Evolutionary conservation across 2,329 filamentous ascomycete genomes (phyloP), one percentile per base, ranked within the genome.

Genomic region (Diaporthe capsici): DNA sequence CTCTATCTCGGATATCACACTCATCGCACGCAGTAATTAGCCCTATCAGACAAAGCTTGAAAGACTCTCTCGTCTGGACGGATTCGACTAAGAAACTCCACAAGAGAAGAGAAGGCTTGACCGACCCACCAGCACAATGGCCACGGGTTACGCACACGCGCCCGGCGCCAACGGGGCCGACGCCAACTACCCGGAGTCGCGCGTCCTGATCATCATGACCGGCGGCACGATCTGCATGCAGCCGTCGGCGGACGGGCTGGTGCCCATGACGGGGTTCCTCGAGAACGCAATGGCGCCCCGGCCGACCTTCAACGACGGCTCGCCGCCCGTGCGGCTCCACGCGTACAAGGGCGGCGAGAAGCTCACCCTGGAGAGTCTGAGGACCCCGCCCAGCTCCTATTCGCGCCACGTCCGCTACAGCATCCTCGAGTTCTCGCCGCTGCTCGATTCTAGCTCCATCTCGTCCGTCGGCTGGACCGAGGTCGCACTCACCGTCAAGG

Each of bases 141-240:
- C 44, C 34, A n/a, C 71, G 37, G 71, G 34, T 17, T 63, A 65
- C 37, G 71, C 25, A 37, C 39, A 73, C 47, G 55, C 51, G 47
- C 71, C 71, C 47, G 34, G 15, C 55, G 60, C 60, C 58, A 55
- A 55, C 42, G 60, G 25, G 58, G 47, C 60, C 28, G 76, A 77
- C 25, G 76, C 79, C 67, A 84, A 81, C 12, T 87, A 88, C 75
- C 93, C 93, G 15, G 95, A 97, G 83, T 95, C 94, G 34, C 90
- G 94, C 75, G 94, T 98, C 17, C 88, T 98, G 78, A 94, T 98
- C 81, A 94, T 98, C 84, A 96, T 97, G 87, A 98, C 96, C 17
- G 95, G 94, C 76, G 94, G 94, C 60, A 95, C 94, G 9, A 98
- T 98, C 81, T 98, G 95, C 85, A 98, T 98, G 96, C 92, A 93